These are phyloP conservation scores for Sextonia rubra DNA, from an alignment of 164 flowering plant genomes.

Conservation along the genomic window DNA sequence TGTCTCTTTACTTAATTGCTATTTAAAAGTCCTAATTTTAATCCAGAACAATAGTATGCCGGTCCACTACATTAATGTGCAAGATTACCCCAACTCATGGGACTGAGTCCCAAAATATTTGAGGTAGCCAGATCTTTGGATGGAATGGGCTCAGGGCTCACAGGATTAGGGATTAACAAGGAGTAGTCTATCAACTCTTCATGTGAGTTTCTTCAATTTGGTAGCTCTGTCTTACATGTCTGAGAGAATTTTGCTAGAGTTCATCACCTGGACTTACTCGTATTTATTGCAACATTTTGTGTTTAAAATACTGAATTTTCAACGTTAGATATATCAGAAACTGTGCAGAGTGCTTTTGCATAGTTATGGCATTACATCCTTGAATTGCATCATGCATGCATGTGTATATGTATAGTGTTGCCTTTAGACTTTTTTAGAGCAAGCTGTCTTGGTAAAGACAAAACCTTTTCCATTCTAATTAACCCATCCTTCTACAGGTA, in stretches of 20 bases:
- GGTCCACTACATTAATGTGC: no score
- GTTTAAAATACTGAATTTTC: background rate
- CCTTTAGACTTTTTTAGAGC: background rate
- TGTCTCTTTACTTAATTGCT: no score
- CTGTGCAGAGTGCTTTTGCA: background rate
- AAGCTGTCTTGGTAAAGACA: background rate
- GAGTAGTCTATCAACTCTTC: no score
- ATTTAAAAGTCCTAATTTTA: no score
- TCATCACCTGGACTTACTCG: background rate
- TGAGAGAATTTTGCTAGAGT: background rate
- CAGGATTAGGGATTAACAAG: no score
- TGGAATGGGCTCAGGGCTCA: no score
- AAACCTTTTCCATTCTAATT: background rate
- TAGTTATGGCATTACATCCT: background rate
- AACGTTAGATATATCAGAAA: background rate
- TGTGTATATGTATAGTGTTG: background rate
- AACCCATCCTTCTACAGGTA: conserved; percentile 29
- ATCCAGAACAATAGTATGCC: no score
- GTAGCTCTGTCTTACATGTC: no score
- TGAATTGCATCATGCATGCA: background rate
- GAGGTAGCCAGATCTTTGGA: no score
- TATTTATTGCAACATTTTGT: background rate
- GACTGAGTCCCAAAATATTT: no score
- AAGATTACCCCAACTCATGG: no score
- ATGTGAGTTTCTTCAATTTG: no score